Base-by-base conservation (phyloP, 495 filamentous ascomycete genomes). In the Neurospora intermedia region DNA sequence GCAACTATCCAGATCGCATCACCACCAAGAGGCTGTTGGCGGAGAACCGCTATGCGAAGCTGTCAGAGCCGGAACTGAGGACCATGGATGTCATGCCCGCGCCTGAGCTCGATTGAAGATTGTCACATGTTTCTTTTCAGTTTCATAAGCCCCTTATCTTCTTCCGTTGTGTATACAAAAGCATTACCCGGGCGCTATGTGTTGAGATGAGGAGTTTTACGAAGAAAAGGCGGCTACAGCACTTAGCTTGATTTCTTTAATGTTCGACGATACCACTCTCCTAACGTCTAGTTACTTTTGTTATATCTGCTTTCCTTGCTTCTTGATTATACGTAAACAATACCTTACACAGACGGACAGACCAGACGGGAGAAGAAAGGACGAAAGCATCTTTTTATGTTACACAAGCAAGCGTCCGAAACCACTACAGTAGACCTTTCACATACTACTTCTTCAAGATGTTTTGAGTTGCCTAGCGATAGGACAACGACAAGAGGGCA, bases 1-100 rank as follows among this genome's bases (percentile, higher is more conserved):
- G 83, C 45, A 84, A 83, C 76, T 85, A 85, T 54, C 83, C 83
- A 0, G 81, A 84, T 35, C 77, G 83, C n/a, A 79, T 85, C 42
- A 85, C 84, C 4, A 82, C 83, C 10, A 75, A 78, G 69, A 74
- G 81, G 11, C 75, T 85, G 40, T 13, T 76, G 40, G 74, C 70
- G 15, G 81, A 82, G 73, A 73, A 74, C 41, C 70, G 80, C 18
- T 81, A 80, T 35, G 20, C 62, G 4, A 43, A 79, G 27, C 76
- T 82, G 27, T 43, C 40, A 46, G 54, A 20, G 54, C 59, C 75
- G 4, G 78, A 78, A 69, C 74, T 82, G 43, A 73, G 81, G 16
- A 80, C 78, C 5, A 78, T 80, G 43, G 75, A 72, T 11, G 73
- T 77, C 10, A 6, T 69, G 27, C 73, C 75, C 18, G 41, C 48